A percentile compares a stretch with the other conserved stretches of the same genome.
phyloP scores from a whole-genome alignment of 108 stramenopile species.

The Pseudonitzschia multiseries region DNA sequence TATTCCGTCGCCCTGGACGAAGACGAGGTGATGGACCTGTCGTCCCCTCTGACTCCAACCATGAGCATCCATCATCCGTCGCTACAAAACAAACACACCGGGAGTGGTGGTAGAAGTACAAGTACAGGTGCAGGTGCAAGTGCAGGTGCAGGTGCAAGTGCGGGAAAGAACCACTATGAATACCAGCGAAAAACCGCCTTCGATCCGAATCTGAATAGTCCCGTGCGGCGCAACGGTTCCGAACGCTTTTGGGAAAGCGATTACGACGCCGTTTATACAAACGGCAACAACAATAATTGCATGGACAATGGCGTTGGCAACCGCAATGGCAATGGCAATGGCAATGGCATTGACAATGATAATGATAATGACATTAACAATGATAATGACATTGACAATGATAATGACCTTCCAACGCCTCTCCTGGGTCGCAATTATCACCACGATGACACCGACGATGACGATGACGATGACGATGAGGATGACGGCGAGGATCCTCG shows the following conservation, averaged over 20 bases:
- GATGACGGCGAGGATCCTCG: neutral
- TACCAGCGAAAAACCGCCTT: too few species aligned
- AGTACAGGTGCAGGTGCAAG: neutral
- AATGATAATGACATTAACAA: neutral
- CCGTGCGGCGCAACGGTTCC: neutral
- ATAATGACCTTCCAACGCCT: slow-evolving; percentile 1
- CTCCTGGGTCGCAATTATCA: slow-evolving; percentile 1
- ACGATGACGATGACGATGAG: neutral
- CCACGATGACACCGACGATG: slow-evolving; percentile 1
- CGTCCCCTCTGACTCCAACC: neutral
- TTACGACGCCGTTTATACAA: neutral
- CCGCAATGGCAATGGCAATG: neutral
- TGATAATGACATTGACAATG: neutral
- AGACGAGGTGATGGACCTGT: slow-evolving; percentile 3
- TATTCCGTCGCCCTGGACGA: slow-evolving; percentile 14
- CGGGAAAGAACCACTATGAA: neutral
- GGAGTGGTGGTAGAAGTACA: neutral
- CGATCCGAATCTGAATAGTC: neutral
- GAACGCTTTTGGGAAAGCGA: slow-evolving; percentile 10
- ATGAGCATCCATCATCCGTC: neutral
- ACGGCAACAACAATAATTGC: neutral
- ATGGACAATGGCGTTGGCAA: neutral
- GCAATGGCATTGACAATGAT: neutral
- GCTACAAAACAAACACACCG: neutral
- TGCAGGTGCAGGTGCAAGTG: neutral